Percentiles rank a stretch among this genome's conserved stretches.
Conservation (phyloP, 2,329 filamentous ascomycete species). For the Geoglossum cookeanum region DNA sequence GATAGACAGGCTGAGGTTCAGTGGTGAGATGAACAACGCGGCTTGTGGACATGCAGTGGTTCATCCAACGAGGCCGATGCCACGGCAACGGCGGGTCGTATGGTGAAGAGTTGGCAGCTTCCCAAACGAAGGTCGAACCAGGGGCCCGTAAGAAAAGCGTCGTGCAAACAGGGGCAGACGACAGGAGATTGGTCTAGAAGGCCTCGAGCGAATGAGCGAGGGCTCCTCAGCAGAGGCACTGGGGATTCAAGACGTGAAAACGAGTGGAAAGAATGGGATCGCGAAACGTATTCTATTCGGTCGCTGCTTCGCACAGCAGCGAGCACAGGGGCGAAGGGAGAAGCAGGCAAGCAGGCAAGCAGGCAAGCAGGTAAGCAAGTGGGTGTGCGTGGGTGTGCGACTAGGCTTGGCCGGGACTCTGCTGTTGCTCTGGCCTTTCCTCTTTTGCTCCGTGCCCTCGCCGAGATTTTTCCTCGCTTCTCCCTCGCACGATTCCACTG, state of each 20-base stretch:
- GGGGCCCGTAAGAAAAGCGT: background rate
- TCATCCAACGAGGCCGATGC: background rate
- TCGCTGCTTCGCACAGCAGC: background rate
- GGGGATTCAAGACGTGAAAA: background rate
- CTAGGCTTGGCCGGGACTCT: no score
- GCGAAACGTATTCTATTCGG: background rate
- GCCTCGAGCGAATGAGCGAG: constrained; percentile 1
- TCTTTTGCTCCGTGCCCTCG: background rate
- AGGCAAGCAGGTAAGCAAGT: background rate
- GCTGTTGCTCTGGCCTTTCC: no score
- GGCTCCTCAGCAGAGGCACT: background rate
- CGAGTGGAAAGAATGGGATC: background rate
- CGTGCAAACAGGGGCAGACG: background rate
- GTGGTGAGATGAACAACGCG: background rate
- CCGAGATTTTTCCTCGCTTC: no score
- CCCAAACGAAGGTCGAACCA: background rate
- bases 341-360: background rate
- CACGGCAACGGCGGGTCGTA: background rate
- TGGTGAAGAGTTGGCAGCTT: background rate
- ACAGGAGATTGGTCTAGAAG: background rate
- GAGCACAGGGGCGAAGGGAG: no score
- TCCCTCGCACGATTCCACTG: background rate
- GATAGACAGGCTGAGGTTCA: background rate
- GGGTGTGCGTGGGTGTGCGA: no score
- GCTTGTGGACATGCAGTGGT: background rate